Conservation (phyloP, 495 filamentous ascomycete genomes). For the Xylaria castorea region DNA sequence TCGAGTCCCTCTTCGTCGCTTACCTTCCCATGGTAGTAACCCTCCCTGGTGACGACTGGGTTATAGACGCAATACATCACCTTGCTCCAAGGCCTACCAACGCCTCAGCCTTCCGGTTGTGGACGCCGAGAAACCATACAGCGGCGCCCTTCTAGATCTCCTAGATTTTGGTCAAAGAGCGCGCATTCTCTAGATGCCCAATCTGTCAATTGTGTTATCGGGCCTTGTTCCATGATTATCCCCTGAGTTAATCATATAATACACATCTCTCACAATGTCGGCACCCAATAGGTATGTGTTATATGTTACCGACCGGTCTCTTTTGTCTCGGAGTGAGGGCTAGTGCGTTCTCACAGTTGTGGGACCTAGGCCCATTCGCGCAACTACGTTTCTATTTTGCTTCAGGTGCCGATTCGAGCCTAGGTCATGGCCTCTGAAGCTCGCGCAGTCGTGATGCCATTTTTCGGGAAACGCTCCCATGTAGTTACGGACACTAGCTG, state of each 20-base stretch:
- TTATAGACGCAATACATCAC: slow-evolving; percentile 19
- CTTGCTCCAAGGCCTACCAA: neutral
- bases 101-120: slow-evolving; percentile 6
- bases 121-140: slow-evolving; percentile 7
- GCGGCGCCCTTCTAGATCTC: slow-evolving; percentile 11
- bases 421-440: neutral
- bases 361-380: slow-evolving; percentile 5
- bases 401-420: neutral
- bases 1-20: slow-evolving; percentile 6
- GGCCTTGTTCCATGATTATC: neutral
- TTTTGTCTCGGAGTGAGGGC: slow-evolving; percentile 11
- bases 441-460: neutral
- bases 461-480: neutral
- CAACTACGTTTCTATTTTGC: slow-evolving; percentile 12
- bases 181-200: slow-evolving; percentile 18
- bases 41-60: slow-evolving; percentile 12
- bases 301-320: slow-evolving; percentile 3
- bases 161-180: slow-evolving; percentile 23
- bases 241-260: neutral
- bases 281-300: slow-evolving; percentile 40
- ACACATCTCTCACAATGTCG: slow-evolving; percentile 32
- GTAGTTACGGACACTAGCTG: slow-evolving; percentile 24
- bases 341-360: slow-evolving; percentile 11
- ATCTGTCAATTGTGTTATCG: slow-evolving; percentile 11
- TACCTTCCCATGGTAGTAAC: slow-evolving; percentile 7